Evolutionary conservation across 257 asterid genomes (phyloP), one percentile per base, ranked within the genome.

Genomic region (Solanum virginianum): DNA sequence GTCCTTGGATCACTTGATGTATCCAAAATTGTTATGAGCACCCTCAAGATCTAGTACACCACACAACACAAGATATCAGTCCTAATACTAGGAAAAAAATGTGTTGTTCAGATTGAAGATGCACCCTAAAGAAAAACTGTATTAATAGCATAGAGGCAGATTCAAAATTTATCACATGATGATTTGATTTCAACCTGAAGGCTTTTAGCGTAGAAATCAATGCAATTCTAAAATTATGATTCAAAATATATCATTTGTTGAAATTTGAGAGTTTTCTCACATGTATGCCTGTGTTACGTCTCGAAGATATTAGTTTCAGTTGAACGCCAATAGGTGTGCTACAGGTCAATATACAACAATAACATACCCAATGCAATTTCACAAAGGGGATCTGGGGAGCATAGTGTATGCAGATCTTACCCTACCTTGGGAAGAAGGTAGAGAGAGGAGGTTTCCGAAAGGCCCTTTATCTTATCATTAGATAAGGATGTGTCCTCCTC

Each of bases 11-110:
- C 99, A 60, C 69, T 87, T 36, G 99, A 93, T 51, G 98, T 91
- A 89, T 96, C 99, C 93, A 96, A 80, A 72, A 96, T 93, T 84
- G 99, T 96, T 84, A 96, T 80, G 83, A 94, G 93, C 75, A 96
- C 98, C 89, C 98, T 89, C 36, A 96, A 90, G 86, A 96, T 94
- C 99, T 96, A 96, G 75, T 82, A 72, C 24, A 72, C 12, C 82
- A 77, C 15, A 53, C 41, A 29, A 16, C 65, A 53, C n/a, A 26
- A 51, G 65, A 77, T 51, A 26, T 49, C 15, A 15, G 47, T 51
- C 82, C 26, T 2, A 77, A 2, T 13, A 77, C 16, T 51, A 51
- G 16, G 18, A 26, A 24, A 36, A 29, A 26, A 77, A 0, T 77
- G n/a, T 51, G 26, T 10, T 77, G 8, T 9, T 6, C 63, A 77